A percentile compares a stretch with the other conserved stretches of the same genome.
These are phyloP conservation scores for Aspergillus homomorphus DNA, from an alignment of 495 filamentous ascomycete genomes.

Conservation along the genomic window DNA sequence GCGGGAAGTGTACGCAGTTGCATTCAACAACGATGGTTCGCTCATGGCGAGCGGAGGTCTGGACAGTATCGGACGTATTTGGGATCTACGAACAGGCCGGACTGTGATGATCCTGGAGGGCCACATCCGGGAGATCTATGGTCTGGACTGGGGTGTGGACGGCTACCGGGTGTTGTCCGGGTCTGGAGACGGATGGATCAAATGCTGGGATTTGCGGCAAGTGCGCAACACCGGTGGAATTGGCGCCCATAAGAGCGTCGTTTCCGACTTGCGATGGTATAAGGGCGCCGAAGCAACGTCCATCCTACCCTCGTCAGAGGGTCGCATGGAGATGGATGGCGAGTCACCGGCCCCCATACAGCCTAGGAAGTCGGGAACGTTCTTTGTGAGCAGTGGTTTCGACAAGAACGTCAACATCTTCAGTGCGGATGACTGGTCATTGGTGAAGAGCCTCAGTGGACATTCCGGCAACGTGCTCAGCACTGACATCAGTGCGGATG, in stretches of 20 bases:
- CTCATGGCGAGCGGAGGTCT: conserved; percentile 85
- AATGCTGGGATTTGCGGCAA: conserved; percentile 94
- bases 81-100: conserved; percentile 91
- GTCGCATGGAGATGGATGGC: conserved; percentile 57
- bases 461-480: conserved; percentile 90
- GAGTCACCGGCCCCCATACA: conserved; percentile 22
- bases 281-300: conserved; percentile 68
- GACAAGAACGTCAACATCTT: conserved; percentile 95
- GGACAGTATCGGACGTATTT: conserved; percentile 92
- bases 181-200: conserved; percentile 92
- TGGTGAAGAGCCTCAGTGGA: conserved; percentile 81
- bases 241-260: conserved; percentile 86
- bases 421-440: conserved; percentile 92
- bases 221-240: conserved; percentile 79
- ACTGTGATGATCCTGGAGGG: conserved; percentile 96
- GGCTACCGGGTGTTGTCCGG: conserved; percentile 85
- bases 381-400: conserved; percentile 87
- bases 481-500: conserved; percentile 80
- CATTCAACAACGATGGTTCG: conserved; percentile 87
- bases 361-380: conserved; percentile 75
- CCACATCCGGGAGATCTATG: conserved; percentile 90
- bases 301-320: conserved; percentile 49
- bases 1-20: conserved; percentile 81
- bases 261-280: conserved; percentile 92
- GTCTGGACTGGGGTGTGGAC: conserved; percentile 87